Evolutionary conservation across 495 filamentous ascomycete genomes (phyloP), one percentile per base, ranked within the genome.

Genomic region (Pseudotulostoma volvatum): DNA sequence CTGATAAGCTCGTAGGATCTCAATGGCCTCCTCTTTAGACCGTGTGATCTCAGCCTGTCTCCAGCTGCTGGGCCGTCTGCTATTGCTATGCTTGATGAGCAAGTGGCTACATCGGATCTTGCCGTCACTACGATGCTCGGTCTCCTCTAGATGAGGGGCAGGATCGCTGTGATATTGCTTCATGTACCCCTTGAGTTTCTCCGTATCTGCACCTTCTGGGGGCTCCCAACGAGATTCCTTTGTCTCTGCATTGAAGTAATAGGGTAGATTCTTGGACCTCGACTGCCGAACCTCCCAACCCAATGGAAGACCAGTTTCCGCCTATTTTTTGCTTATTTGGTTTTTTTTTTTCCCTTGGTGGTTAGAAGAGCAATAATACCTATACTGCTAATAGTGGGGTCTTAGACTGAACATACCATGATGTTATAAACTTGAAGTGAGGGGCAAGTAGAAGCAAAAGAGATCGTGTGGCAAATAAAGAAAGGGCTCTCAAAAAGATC

Each of bases 231-330:
- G 73, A 36, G 90, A 96, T 47, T 78, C 74, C 51, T 82, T 84
- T 34, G 81, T 81, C 18, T 55, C 56, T 18, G 79, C 58, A 60
- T 93, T 90, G 79, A 93, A 96, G 63, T 95, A 97, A 66, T 97
- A 97, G 25, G 90, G 90, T 11, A 96, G 81, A 59, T 90, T 92
- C 64, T 93, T 96, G 56, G 83, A 87, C 63, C 93, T 88, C 55
- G 82, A 92, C 62, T 88, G 83, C 49, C 86, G 83, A 51, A 96
- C 84, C 61, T 93, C 86, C 90, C 90, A 95, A 53, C 74, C 69
- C 3, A 71, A 52, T 33, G 90, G 90, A 38, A 97, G 75, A 52
- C 90, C 90, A 47, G 81, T 77, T 32, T 84, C 80, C 47, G 67
- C 57, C 70, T 77, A 38, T 37, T 33, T 5, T 11, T 11, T 5